Conservation (phyloP, 495 filamentous ascomycete species). For the Penicillium mononematosum region DNA sequence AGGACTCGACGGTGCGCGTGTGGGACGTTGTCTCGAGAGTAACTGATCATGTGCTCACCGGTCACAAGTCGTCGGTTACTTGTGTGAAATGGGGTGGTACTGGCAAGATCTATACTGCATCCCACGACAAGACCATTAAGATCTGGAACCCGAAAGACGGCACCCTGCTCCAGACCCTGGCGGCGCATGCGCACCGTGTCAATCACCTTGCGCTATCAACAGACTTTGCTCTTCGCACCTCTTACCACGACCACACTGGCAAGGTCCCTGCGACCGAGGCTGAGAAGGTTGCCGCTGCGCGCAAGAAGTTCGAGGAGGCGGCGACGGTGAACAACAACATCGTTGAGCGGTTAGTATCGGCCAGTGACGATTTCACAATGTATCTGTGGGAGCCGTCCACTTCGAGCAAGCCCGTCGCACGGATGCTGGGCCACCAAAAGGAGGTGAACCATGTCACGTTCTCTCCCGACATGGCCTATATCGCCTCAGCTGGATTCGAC, state of each 20-base stretch:
- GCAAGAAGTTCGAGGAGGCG: slow-evolving; percentile 82
- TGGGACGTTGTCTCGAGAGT: slow-evolving; percentile 80
- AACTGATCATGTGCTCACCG: slow-evolving; percentile 78
- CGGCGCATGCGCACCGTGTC: slow-evolving; percentile 87
- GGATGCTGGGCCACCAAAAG: slow-evolving; percentile 91
- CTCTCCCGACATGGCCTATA: slow-evolving; percentile 80
- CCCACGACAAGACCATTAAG: slow-evolving; percentile 92
- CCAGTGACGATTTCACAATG: slow-evolving; percentile 94
- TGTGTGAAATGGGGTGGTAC: slow-evolving; percentile 95
- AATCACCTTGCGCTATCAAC: slow-evolving; percentile 95
- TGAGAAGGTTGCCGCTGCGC: slow-evolving; percentile 72
- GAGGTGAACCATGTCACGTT: slow-evolving; percentile 95
- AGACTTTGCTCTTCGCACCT: slow-evolving; percentile 84
- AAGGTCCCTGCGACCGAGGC: slow-evolving; percentile 65
- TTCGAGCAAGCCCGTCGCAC: slow-evolving; percentile 79
- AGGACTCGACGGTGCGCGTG: slow-evolving; percentile 84
- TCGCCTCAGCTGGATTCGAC: slow-evolving; percentile 88
- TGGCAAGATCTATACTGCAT: slow-evolving; percentile 79
- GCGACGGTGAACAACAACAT: slow-evolving; percentile 76
- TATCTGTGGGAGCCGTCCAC: slow-evolving; percentile 88
- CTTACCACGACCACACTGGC: slow-evolving; percentile 81
- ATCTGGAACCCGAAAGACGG: slow-evolving; percentile 83
- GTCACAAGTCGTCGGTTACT: slow-evolving; percentile 83
- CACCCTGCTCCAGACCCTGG: slow-evolving; percentile 73
- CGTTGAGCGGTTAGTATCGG: slow-evolving; percentile 83